Conservation (phyloP, 345 rosid species). For the Eucalyptus cloeziana region DNA sequence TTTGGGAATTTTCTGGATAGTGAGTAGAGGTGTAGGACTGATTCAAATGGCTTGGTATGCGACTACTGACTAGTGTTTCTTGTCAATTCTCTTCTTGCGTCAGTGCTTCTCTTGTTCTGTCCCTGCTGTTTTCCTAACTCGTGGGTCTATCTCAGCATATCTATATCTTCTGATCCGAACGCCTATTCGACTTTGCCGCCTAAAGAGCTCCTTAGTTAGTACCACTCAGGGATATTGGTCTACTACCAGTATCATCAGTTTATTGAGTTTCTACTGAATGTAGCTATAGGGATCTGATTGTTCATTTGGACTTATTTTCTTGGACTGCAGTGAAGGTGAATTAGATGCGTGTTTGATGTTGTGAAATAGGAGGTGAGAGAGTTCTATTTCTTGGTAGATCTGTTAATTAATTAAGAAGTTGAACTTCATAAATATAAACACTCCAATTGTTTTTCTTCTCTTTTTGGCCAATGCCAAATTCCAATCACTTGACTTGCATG, state of each 20-base stretch:
- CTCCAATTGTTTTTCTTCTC: not conserved
- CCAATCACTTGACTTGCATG: not conserved
- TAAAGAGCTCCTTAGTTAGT: not conserved
- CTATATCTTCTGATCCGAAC: not conserved
- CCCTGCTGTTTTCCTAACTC: not conserved
- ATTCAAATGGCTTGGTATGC: not conserved
- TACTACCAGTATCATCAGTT: not conserved
- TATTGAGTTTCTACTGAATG: not conserved
- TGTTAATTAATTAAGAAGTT: not conserved
- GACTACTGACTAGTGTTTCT: not conserved
- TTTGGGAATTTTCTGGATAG: not conserved
- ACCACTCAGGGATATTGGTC: not conserved
- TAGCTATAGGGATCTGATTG: not conserved
- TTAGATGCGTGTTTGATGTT: not conserved
- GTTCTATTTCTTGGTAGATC: not conserved
- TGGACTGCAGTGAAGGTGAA: not conserved
- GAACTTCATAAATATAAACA: not conserved
- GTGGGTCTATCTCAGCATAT: not conserved
- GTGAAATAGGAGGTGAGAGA: not conserved
- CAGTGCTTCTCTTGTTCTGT: not conserved
- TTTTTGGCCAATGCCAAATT: not conserved
- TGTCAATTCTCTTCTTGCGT: not conserved
- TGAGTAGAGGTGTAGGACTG: not conserved
- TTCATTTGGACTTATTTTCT: not conserved
- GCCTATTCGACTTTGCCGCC: not conserved